A percentile compares a stretch with the other conserved stretches of the same genome.
These are phyloP conservation scores for Macrocybe gigantea DNA, from an alignment of 768 basidiomycete genomes.

Conservation along the genomic window DNA sequence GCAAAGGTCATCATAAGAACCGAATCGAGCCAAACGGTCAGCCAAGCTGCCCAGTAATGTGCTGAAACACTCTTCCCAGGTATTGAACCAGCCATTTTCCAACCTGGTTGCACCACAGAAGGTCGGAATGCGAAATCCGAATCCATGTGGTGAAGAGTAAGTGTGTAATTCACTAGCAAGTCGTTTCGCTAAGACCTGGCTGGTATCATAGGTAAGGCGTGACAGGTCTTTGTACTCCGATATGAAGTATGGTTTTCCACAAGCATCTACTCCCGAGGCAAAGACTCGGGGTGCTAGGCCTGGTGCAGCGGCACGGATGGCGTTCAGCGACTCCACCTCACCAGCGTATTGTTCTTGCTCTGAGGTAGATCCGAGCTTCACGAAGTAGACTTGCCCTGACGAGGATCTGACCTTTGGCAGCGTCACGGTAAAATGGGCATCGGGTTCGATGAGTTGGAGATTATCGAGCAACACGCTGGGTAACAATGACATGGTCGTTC, in stretches of 20 bases:
- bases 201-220: conserved; percentile 39
- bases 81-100: conserved; percentile 66
- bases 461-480: conserved; percentile 32
- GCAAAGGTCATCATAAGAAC: conserved; percentile 36
- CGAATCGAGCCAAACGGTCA: no score
- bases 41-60: conserved; percentile 52
- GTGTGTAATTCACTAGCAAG: conserved; percentile 64
- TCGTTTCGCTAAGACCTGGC: conserved; percentile 47
- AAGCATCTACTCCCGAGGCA: conserved; percentile 34
- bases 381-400: conserved; percentile 52
- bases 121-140: conserved; percentile 70
- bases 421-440: conserved; percentile 37
- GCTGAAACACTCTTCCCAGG: conserved; percentile 66
- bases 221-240: conserved; percentile 67
- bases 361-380: conserved; percentile 44
- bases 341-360: conserved; percentile 65
- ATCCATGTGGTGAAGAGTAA: conserved; percentile 47
- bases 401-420: conserved; percentile 51
- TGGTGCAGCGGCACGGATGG: conserved; percentile 60
- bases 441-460: conserved; percentile 45
- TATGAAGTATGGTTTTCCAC: conserved; percentile 57
- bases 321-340: conserved; percentile 64
- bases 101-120: conserved; percentile 71
- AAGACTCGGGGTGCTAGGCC: conserved; percentile 58
- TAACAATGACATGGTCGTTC: conserved; percentile 8